A percentile compares a stretch with the other conserved stretches of the same genome.
Evolutionary conservation across 768 basidiomycete species (phyloP).

Genomic region (Podaxis sp.): DNA sequence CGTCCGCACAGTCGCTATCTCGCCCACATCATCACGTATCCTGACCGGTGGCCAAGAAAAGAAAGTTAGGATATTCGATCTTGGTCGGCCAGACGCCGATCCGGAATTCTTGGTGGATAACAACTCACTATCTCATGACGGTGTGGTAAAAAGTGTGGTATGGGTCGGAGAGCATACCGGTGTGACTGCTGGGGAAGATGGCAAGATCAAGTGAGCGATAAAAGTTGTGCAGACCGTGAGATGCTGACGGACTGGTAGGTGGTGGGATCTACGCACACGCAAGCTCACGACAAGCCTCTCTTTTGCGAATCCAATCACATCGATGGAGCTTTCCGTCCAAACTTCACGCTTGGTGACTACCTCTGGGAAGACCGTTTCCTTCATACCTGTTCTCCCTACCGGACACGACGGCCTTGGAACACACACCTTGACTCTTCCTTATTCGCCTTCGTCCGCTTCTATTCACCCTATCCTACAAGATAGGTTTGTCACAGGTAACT

Average conservation of each 20-base stretch:
- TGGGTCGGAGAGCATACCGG: constrained; percentile 89
- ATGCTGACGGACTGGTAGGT: constrained; percentile 43
- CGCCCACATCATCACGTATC: constrained; percentile 62
- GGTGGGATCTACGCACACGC: constrained; percentile 93
- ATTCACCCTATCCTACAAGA: constrained; percentile 88
- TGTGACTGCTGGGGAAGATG: constrained; percentile 91
- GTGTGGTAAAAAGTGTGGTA: constrained; percentile 87
- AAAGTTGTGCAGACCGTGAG: background rate
- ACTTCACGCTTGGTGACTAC: constrained; percentile 87
- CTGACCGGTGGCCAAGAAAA: constrained; percentile 96
- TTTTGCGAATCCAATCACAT: constrained; percentile 80
- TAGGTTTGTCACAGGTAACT: constrained; percentile 88
- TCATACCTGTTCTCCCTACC: constrained; percentile 73
- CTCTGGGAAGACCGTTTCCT: constrained; percentile 88
- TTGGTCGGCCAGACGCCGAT: constrained; percentile 80
- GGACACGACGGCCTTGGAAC: constrained; percentile 58
- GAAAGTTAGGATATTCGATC: constrained; percentile 93
- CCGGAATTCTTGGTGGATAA: constrained; percentile 72
- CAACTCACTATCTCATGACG: constrained; percentile 71
- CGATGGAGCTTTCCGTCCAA: constrained; percentile 85
- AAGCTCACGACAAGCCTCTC: constrained; percentile 64
- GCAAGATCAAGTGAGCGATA: constrained; percentile 70
- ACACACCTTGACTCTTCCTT: constrained; percentile 75
- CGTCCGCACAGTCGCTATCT: constrained; percentile 90
- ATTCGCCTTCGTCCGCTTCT: constrained; percentile 90